A percentile compares a stretch with the other conserved stretches of the same genome.
Conservation (phyloP, 2,329 filamentous ascomycete species). For the Akanthomyces uredinophilus region DNA sequence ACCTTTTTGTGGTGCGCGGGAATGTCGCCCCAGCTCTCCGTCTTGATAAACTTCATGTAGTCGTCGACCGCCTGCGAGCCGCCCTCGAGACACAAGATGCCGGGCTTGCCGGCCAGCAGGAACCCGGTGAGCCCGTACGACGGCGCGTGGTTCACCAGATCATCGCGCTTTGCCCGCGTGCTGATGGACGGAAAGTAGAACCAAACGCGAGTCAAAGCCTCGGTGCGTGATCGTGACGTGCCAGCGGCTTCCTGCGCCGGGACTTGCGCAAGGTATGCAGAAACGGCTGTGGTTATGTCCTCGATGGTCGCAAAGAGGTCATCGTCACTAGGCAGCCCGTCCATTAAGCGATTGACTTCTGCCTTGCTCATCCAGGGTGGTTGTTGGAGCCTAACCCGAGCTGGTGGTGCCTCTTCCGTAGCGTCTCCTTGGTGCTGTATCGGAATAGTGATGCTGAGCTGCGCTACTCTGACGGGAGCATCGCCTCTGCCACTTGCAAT, state of each 20-base stretch:
- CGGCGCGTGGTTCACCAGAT: slow-evolving; percentile 50
- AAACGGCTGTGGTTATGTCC: slow-evolving; percentile 34
- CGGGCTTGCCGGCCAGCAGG: slow-evolving; percentile 55
- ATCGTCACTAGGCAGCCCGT: slow-evolving; percentile 33
- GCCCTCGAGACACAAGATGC: slow-evolving; percentile 48
- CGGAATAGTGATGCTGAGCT: slow-evolving; percentile 33
- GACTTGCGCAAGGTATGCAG: slow-evolving; percentile 23
- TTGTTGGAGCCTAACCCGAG: slow-evolving; percentile 41
- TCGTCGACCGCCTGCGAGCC: slow-evolving; percentile 43
- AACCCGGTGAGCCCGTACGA: slow-evolving; percentile 52
- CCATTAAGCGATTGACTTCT: slow-evolving; percentile 34
- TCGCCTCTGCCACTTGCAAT: slow-evolving; percentile 17
- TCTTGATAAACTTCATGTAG: slow-evolving; percentile 61
- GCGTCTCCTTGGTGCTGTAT: slow-evolving; percentile 16
- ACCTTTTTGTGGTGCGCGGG: slow-evolving; percentile 59
- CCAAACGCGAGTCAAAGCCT: slow-evolving; percentile 48
- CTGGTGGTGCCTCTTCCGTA: slow-evolving; percentile 34
- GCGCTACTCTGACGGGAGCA: slow-evolving; percentile 16
- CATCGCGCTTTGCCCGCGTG: slow-evolving; percentile 53
- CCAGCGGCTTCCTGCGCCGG: neutral
- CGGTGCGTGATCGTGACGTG: neutral
- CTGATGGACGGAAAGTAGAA: slow-evolving; percentile 60
- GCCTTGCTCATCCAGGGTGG: slow-evolving; percentile 49
- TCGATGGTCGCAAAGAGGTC: slow-evolving; percentile 44
- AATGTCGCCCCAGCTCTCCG: slow-evolving; percentile 58